These are phyloP conservation scores for Backusella morwellensis DNA, from an alignment of 192 early-diverging fungal species.

Conservation along the genomic window DNA sequence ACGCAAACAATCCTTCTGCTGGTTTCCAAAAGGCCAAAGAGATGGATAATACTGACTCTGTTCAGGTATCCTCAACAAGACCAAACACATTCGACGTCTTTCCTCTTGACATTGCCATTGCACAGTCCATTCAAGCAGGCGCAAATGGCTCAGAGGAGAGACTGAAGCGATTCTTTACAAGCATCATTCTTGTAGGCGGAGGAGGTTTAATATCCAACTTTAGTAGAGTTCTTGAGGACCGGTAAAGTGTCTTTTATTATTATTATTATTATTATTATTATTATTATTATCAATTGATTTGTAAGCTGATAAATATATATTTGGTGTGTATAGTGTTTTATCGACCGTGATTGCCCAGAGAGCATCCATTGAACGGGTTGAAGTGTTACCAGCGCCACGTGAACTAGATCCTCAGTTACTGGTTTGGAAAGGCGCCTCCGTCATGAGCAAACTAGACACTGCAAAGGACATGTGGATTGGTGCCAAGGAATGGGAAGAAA, in stretches of 20 bases:
- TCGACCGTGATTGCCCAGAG: constrained; percentile 38
- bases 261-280: not conserved
- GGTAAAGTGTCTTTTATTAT: constrained; percentile 37
- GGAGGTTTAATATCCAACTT: constrained; percentile 74
- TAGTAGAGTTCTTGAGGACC: constrained; percentile 58
- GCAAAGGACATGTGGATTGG: constrained; percentile 82
- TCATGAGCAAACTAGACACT: constrained; percentile 74
- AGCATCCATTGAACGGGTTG: constrained; percentile 50
- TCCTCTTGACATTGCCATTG: constrained; percentile 68
- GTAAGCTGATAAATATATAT: too few relatives aligned
- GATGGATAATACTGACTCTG: not conserved
- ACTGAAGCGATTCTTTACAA: constrained; percentile 68
- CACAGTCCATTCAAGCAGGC: constrained; percentile 62
- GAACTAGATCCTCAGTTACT: constrained; percentile 83
- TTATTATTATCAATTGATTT: too few relatives aligned
- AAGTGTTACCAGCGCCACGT: constrained; percentile 73
- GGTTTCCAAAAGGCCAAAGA: not conserved
- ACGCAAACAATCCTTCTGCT: not conserved
- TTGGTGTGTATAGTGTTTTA: constrained; percentile 8
- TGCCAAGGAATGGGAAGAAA: constrained; percentile 66
- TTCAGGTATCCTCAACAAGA: constrained; percentile 23
- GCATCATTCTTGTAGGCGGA: constrained; percentile 84
- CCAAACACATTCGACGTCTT: constrained; percentile 36
- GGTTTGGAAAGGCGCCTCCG: constrained; percentile 86
- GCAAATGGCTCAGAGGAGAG: constrained; percentile 63